phyloP scores from a whole-genome alignment of 768 basidiomycete species.

The Neoboletus magnificus region DNA sequence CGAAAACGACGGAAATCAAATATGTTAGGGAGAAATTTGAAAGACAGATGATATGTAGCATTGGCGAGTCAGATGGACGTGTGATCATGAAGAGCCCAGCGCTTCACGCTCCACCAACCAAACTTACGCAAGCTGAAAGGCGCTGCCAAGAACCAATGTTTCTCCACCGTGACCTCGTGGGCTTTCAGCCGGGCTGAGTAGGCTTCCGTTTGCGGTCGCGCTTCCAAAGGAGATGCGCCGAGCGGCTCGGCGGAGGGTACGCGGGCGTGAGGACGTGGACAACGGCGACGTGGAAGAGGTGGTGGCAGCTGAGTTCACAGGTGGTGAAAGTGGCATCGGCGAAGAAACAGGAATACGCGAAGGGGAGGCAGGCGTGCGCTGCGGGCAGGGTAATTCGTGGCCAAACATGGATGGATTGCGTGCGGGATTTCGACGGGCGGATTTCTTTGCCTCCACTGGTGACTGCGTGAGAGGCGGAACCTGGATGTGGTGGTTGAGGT shows the following conservation, averaged over 20 bases:
- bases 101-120: background rate
- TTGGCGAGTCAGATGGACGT: conserved; percentile 3
- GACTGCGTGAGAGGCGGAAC: conserved; percentile 18
- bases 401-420: conserved; percentile 69
- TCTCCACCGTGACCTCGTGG: conserved; percentile 29
- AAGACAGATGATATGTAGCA: conserved; percentile 9
- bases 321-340: conserved; percentile 20
- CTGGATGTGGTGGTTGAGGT: conserved; percentile 13
- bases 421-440: conserved; percentile 42
- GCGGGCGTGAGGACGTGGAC: conserved; percentile 21
- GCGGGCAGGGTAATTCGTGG: conserved; percentile 53
- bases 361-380: conserved; percentile 32
- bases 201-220: conserved; percentile 31
- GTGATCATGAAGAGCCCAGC: conserved; percentile 1
- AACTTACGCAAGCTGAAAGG: conserved; percentile 60
- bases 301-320: conserved; percentile 6
- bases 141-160: conserved; percentile 56
- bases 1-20: background rate
- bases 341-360: conserved; percentile 31
- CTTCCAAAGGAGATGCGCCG: conserved; percentile 68
- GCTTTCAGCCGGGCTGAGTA: conserved; percentile 35
- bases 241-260: conserved; percentile 36
- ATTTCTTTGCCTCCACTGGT: conserved; percentile 27
- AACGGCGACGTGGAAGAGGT: conserved; percentile 15
- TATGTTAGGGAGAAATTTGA: background rate